Conservation (phyloP, 2,329 filamentous ascomycete species). For the Cladosporium sp. region DNA sequence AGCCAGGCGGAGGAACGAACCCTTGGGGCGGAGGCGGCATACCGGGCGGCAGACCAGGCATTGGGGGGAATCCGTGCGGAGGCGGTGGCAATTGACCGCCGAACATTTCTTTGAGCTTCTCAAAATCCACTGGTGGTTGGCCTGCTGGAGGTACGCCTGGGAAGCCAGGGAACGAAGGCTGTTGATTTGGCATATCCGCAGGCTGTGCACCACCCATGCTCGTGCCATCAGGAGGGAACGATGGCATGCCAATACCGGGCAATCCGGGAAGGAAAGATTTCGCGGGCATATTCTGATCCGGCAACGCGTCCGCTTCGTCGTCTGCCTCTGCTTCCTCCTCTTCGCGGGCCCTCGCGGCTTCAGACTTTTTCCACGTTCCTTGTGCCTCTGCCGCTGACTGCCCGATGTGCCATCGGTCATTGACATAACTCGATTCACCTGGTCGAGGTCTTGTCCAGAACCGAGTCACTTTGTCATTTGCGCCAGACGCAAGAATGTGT, state of each 20-base stretch:
- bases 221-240: conserved; percentile 34
- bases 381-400: conserved; percentile 88
- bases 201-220: conserved; percentile 37
- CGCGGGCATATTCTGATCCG: conserved; percentile 78
- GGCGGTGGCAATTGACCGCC: conserved; percentile 26
- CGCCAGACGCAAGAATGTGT: conserved; percentile 90
- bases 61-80: conserved; percentile 16
- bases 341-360: conserved; percentile 72
- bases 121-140: conserved; percentile 23
- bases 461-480: conserved; percentile 90
- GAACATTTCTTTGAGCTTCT: conserved; percentile 27
- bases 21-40: conserved; percentile 26
- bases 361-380: conserved; percentile 85
- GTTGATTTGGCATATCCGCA: conserved; percentile 16
- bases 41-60: conserved; percentile 16
- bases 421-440: conserved; percentile 76
- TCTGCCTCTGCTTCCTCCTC: conserved; percentile 91
- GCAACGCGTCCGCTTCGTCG: conserved; percentile 85
- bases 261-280: conserved; percentile 52
- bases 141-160: conserved; percentile 21
- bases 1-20: conserved; percentile 27
- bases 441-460: conserved; percentile 93
- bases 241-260: conserved; percentile 47
- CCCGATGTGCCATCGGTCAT: conserved; percentile 92
- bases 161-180: conserved; percentile 21